These are phyloP conservation scores for Babesia divergens DNA, from an alignment of 169 alveolate species.

Conservation along the genomic window DNA sequence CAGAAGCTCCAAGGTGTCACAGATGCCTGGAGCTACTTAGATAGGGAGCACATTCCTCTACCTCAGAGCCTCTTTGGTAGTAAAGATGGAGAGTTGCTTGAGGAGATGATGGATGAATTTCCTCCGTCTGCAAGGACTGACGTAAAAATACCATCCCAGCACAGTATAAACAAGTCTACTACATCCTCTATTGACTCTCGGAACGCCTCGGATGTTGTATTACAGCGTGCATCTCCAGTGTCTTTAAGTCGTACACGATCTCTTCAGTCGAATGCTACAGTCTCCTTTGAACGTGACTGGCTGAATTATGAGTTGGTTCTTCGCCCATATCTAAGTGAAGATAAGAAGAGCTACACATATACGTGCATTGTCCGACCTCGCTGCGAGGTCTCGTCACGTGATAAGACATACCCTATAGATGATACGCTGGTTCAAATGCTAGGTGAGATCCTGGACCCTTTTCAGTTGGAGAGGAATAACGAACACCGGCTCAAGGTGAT, in stretches of 20 bases:
- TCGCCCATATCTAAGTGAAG: slow-evolving; percentile 4
- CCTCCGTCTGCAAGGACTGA: not conserved
- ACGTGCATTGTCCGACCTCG: slow-evolving; percentile 16
- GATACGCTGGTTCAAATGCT: slow-evolving; percentile 1
- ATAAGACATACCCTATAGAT: not conserved
- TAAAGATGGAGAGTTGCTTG: not conserved
- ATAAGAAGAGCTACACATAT: not conserved
- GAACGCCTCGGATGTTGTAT: no score
- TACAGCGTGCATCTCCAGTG: no score
- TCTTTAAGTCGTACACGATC: no score
- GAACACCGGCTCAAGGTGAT: not conserved
- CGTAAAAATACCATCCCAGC: no score
- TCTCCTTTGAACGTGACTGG: slow-evolving; percentile 1
- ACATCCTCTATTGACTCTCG: no score
- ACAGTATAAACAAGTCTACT: no score
- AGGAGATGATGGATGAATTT: not conserved
- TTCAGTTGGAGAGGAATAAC: slow-evolving; percentile 2
- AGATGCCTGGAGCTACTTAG: slow-evolving; percentile 34
- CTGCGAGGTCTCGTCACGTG: slow-evolving; percentile 17
- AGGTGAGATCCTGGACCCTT: slow-evolving; percentile 26
- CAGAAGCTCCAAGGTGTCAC: slow-evolving; percentile 8
- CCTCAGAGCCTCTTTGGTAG: slow-evolving; percentile 19
- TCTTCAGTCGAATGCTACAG: no score
- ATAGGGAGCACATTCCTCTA: not conserved
- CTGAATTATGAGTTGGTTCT: slow-evolving; percentile 22